Evolutionary conservation across 257 asterid species (phyloP), one percentile per base, ranked within the genome.

Genomic region (Gardenia jasminoides): DNA sequence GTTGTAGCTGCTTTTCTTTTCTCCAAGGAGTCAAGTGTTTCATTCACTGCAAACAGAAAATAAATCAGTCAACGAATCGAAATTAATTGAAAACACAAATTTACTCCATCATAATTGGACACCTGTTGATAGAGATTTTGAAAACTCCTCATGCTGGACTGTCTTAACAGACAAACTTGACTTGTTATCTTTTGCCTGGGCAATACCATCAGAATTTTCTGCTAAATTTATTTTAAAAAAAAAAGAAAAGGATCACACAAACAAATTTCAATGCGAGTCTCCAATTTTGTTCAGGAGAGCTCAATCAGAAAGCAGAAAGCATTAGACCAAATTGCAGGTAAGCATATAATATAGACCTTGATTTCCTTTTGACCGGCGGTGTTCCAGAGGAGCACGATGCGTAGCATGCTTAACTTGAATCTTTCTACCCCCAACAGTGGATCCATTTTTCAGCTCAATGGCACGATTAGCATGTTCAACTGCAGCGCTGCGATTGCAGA

Each of bases 391-490:
- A 50, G 96, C 93, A 73, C 97, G 97, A 50, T 92, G 97, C 68
- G 73, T 83, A 74, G 99, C 99, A 78, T 85, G 97, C 84, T 93
- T 92, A 71, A 90, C 99, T 11, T 90, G 90, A 77, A 96, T 82
- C 81, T 91, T 93, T 81, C 97, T 84, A 80, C 98, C 96, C 75
- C 97, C 97, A 83, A 90, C 85, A 77, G 75, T 74, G 7, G 93
- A 89, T 44, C 94, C 93, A 79, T 96, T 92, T 81, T 91, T 96
- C 81, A 89, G 86, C 89, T 93, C 98, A 79, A 92, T 84, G 58
- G 97, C 92, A 72, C 93, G 93, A 76, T 85, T 88, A 83, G 99
- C 97, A 81, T 93, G 97, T 70, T 91, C 97, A 80, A 90, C 86
- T 52, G 88, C 80, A 72, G 99, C 98, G 82, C 99, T 96, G 28